Evolutionary conservation across 805 yeast species (phyloP), one percentile per base, ranked within the genome.

Genomic region (Helenozyma baotianmanensis): DNA sequence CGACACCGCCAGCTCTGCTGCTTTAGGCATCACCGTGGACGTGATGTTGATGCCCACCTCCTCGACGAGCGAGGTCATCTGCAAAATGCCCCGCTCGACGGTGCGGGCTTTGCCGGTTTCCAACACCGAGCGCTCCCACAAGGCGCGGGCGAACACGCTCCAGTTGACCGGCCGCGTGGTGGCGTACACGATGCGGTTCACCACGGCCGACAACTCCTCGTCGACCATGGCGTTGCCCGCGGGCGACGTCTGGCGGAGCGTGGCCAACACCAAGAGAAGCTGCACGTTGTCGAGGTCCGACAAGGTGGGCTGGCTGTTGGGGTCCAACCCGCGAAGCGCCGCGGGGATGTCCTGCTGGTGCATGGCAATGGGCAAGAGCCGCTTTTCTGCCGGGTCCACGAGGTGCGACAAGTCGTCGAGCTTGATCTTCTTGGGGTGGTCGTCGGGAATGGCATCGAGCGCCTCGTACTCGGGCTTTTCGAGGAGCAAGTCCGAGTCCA

Each of bases 71-170:
- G 95, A 80, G 34, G 89, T 90, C 81, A 92, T 80, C 59, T 92
- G 98, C 32, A 92, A 66, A 4, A 89, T 79, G 31, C 97, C 97
- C 54, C 98, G 74, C 60, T 92, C 97, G 15, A 90, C 81, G 1
- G 97, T 90, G 53, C 83, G 80, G 1, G 95, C 78, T 44, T 78
- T 80, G 30, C 72, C 70, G 0, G 95, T 75, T 55, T 92, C 98
- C 23, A 89, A 64, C 14, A 84, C 48, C 6, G 96, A 86, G 54
- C 97, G 75, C 50, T 82, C 84, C 96, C 97, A 92, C 27, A 92
- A 63, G 0, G 95, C 83, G 41, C 89, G 70, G 2, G 89, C 76
- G 49, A 80, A 87, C 3, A 90, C 56, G 1, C 83, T 60, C 88
- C 96, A 88, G 55, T 85, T 82, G 12, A 74, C 70, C 1, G 62